Evolutionary conservation across 2,329 filamentous ascomycete species (phyloP), one percentile per base, ranked within the genome.

Genomic region (Thielaviopsis ethacetica): DNA sequence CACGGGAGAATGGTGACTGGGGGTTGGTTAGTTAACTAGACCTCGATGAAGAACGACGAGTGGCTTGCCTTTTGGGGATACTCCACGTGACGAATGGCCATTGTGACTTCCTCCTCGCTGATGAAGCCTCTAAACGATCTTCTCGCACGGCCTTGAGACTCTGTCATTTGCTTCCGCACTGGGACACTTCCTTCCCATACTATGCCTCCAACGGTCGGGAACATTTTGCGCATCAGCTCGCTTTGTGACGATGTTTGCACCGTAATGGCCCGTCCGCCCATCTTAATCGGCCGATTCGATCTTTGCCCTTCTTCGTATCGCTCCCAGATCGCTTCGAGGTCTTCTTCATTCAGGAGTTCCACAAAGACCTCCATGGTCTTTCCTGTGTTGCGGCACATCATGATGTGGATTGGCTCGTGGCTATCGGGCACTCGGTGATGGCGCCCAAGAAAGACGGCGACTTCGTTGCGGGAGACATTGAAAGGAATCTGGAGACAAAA

Each of bases 41-140:
- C 2, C 6, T 34, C 7, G 34, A 26, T 15, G 5, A 27, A 17
- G 21, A 24, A 10, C n/a, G 12, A 3, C 19, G 53, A 53, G 6
- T 26, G 9, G 27, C 10, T 5, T n/a, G 6, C 82, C n/a, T 81
- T 76, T 60, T 78, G 73, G 2, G 81, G 79, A 1, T 76, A 73
- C 65, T 85, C 81, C 2, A 81, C 79, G 66, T 84, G 80, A 70
- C 83, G 83, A 58, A 78, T 71, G 10, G 85, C 72, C 77, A 84
- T 80, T 0, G 76, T 73, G 72, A 85, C 75, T 68, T 85, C 82
- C 67, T 85, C 83, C 26, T 74, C 73, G 0, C 76, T 77, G 34
- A 85, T 69, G 64, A 85, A 84, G 13, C 79, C 76, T 62, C 77
- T 77, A 68, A 84, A 84, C 1, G 63, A 62, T 62, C 72, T 67